Evolutionary conservation across 352 stramenopile species (phyloP).

Genomic region (Pythium dissotocum): DNA sequence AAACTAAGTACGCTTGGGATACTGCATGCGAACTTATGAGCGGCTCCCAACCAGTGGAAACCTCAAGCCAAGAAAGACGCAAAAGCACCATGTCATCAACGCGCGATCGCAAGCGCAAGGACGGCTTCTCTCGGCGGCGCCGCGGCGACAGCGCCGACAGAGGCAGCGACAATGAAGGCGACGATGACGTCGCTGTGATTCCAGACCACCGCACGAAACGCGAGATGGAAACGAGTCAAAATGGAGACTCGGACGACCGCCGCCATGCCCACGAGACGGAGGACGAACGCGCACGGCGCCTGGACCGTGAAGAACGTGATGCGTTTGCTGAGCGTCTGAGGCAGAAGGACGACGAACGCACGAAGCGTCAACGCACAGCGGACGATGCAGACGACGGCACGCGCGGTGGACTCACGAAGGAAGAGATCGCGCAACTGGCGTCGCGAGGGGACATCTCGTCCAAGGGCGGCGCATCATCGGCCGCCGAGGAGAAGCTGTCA

Average conservation of each 20-base stretch:
- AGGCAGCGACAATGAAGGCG: slow-evolving; percentile 19
- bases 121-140: slow-evolving; percentile 31
- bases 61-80: not conserved
- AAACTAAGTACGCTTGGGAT: slow-evolving; percentile 12
- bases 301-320: slow-evolving; percentile 73
- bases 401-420: slow-evolving; percentile 47
- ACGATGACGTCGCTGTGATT: slow-evolving; percentile 27
- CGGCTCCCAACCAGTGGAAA: slow-evolving; percentile 9
- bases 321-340: slow-evolving; percentile 81
- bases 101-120: slow-evolving; percentile 20
- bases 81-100: slow-evolving; percentile 1
- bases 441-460: slow-evolving; percentile 61
- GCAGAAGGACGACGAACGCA: slow-evolving; percentile 75
- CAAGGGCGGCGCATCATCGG: slow-evolving; percentile 15
- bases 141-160: slow-evolving; percentile 17
- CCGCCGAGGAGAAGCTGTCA: slow-evolving; percentile 58
- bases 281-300: slow-evolving; percentile 52
- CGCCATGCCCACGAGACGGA: slow-evolving; percentile 23
- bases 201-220: slow-evolving; percentile 28
- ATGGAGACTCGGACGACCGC: not conserved
- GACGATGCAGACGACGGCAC: slow-evolving; percentile 33
- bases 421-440: slow-evolving; percentile 85
- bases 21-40: slow-evolving; percentile 15
- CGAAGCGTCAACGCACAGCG: slow-evolving; percentile 54
- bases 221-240: slow-evolving; percentile 9